Base-by-base conservation (phyloP, 305 asterid species). In the Rubia peregrina region DNA sequence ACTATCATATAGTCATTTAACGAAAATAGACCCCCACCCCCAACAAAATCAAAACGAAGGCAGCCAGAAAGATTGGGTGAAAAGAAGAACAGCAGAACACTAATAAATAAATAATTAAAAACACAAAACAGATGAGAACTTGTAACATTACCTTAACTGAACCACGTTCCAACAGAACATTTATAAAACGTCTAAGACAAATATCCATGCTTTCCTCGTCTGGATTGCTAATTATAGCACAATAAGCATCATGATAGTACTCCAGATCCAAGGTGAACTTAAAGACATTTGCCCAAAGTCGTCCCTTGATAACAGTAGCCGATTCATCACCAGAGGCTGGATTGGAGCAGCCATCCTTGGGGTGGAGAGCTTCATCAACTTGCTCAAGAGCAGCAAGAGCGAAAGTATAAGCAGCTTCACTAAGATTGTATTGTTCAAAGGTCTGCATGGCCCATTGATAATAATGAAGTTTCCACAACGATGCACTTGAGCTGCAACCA, bases 371-470 rank as follows among this genome's bases (percentile, higher is more conserved):
- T 86, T 87, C 97, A 78, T 94, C 99, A 81, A 91, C 97, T 83
- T 88, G 99, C 86, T 94, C 99, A 82, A 94, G 95, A 55, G 98
- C 96, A 77, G 96, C 89, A 77, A 84, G 85, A 70, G 99, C 93
- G 76, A 91, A 91, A 75, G 87, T 92, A 80, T 89, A 80, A 69
- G 99, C 98, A 79, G 93, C 97, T 80, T 91, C 96, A 76, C 87
- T 84, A 85, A 88, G 74, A 82, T 81, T 88, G 83, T 87, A 82
- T 73, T 83, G 98, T 81, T 91, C 99, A 88, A 94, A 94, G 49
- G 87, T 84, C 88, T 86, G 99, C 99, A 94, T 94, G 79, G 86
- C 95, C 98, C 99, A 94, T 73, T 94, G 92, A 84, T 85, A 94
- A 77, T 94, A 94, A 40, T 85, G 96, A 77, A 94, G 90, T 81